Conservation (phyloP, 73 alveolate genomes). For the Paramecium sonneborni region DNA sequence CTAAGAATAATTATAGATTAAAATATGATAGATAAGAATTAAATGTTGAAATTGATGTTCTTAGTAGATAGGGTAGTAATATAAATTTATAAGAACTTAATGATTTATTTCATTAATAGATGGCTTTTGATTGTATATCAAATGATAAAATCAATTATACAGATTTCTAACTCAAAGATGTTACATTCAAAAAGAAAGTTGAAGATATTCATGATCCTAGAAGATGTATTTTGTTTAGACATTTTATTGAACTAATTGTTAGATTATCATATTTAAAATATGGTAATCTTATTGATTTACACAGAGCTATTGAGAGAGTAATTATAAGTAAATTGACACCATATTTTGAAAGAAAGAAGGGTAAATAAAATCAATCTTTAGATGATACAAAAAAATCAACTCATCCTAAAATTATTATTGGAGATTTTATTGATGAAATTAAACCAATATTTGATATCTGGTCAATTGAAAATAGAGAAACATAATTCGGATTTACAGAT, state of each 20-base stretch:
- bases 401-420: not conserved
- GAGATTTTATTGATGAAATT: not conserved
- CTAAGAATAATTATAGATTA: slow-evolving; percentile 64
- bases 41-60: slow-evolving; percentile 58
- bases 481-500: slow-evolving; percentile 20
- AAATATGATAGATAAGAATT: slow-evolving; percentile 41
- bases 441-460: not conserved
- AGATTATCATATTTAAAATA: slow-evolving; percentile 69
- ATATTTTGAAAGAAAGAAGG: slow-evolving; percentile 61
- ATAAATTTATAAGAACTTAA: slow-evolving; percentile 52
- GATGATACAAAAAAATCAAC: slow-evolving; percentile 43
- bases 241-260: slow-evolving; percentile 69
- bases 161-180: slow-evolving; percentile 84
- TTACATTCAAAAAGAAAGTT: slow-evolving; percentile 78
- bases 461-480: slow-evolving; percentile 27
- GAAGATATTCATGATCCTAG: slow-evolving; percentile 66
- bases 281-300: slow-evolving; percentile 61
- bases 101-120: slow-evolving; percentile 63
- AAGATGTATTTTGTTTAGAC: slow-evolving; percentile 65
- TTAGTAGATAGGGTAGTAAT: slow-evolving; percentile 59
- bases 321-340: slow-evolving; percentile 28
- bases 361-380: not conserved
- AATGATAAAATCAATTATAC: slow-evolving; percentile 49
- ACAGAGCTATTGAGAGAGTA: slow-evolving; percentile 62
- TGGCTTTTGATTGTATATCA: slow-evolving; percentile 71